These are phyloP conservation scores for Mycena metata DNA, from an alignment of 768 basidiomycete genomes.

Conservation along the genomic window DNA sequence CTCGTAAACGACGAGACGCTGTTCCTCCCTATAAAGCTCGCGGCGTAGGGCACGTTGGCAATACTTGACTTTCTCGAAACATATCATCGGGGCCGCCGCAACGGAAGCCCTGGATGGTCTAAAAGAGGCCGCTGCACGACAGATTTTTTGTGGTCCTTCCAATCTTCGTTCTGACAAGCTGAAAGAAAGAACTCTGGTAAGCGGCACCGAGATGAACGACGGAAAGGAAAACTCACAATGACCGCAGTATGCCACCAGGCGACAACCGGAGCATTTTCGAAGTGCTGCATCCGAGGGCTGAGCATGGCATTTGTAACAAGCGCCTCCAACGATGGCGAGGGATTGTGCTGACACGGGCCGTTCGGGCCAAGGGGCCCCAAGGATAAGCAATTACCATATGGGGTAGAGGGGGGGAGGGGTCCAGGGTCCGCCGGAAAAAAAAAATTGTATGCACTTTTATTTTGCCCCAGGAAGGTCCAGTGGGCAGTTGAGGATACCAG, in stretches of 20 bases:
- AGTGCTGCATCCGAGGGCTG: conserved; percentile 20
- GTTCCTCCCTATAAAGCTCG: background rate
- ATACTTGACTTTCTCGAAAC: background rate
- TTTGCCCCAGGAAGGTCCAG: too few species aligned
- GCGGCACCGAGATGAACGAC: background rate
- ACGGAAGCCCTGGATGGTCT: background rate
- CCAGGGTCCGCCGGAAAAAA: too few species aligned
- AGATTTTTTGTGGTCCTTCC: background rate
- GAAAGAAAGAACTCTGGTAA: too few species aligned
- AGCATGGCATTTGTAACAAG: background rate
- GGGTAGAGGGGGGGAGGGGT: too few species aligned
- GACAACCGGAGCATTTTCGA: conserved; percentile 49
- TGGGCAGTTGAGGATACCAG: too few species aligned
- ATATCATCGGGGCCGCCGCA: background rate
- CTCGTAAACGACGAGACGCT: background rate
- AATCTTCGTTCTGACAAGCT: conserved; percentile 7
- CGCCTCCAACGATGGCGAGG: conserved; percentile 6
- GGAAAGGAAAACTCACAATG: conserved; percentile 37
- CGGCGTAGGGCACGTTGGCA: background rate
- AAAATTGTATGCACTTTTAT: too few species aligned
- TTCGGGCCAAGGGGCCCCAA: too few species aligned
- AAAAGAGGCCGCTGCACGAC: background rate
- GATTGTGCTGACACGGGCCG: too few species aligned
- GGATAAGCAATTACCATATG: too few species aligned
- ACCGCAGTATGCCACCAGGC: conserved; percentile 50